These are phyloP conservation scores for Marsdenia floribunda DNA, from an alignment of 257 asterid species.

Conservation along the genomic window DNA sequence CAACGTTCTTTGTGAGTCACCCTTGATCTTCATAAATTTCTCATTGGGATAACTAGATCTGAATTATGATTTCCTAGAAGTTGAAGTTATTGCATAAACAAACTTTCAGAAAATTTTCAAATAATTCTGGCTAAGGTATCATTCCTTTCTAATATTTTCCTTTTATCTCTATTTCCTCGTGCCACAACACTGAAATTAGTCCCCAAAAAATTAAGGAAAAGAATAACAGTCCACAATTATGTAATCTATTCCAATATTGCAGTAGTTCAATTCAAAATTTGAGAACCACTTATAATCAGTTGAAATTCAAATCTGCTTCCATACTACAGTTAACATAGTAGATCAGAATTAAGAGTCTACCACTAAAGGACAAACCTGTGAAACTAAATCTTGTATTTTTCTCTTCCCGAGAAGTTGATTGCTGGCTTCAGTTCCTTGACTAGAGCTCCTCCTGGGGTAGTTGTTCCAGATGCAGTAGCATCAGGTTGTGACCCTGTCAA, in stretches of 20 bases:
- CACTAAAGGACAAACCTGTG: conserved; percentile 48
- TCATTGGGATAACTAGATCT: too few species aligned
- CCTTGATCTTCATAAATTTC: too few species aligned
- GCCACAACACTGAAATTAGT: background rate
- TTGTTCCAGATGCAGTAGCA: conserved; percentile 81
- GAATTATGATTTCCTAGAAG: too few species aligned
- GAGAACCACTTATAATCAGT: background rate
- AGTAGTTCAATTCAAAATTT: background rate
- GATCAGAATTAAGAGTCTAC: background rate
- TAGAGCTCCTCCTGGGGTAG: conserved; percentile 89
- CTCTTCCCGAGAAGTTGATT: conserved; percentile 89
- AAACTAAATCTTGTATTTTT: conserved; percentile 76
- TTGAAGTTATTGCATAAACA: conserved; percentile 48
- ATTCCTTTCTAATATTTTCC: background rate
- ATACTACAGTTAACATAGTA: background rate
- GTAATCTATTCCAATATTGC: background rate
- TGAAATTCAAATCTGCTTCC: background rate
- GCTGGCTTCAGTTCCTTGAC: conserved; percentile 90
- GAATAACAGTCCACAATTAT: background rate
- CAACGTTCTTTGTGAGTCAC: too few species aligned
- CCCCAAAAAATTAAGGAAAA: background rate
- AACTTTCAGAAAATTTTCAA: conserved; percentile 33
- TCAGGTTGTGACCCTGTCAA: conserved; percentile 92
- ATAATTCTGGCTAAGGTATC: background rate
- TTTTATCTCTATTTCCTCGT: conserved; percentile 1